phyloP scores from a whole-genome alignment of 2,329 filamentous ascomycete genomes.

The Ophiosphaerella narmari region DNA sequence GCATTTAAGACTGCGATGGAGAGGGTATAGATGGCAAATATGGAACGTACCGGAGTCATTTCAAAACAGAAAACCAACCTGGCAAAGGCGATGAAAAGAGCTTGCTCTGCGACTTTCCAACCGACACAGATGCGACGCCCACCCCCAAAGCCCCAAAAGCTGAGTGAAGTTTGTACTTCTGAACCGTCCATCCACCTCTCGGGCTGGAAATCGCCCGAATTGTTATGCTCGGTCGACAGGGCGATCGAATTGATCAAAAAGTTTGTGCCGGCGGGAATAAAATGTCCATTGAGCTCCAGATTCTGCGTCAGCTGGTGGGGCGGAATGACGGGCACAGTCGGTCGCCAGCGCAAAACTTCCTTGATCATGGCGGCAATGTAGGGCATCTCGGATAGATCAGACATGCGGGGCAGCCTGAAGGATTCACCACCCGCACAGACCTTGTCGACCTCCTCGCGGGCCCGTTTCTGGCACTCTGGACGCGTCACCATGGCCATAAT shows the following conservation, averaged over 20 bases:
- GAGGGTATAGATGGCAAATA: neutral
- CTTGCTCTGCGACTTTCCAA: slow-evolving; percentile 35
- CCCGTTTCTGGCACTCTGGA: slow-evolving; percentile 27
- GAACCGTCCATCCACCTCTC: slow-evolving; percentile 47
- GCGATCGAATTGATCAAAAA: slow-evolving; percentile 42
- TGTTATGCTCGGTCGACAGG: slow-evolving; percentile 36
- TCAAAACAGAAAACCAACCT: slow-evolving; percentile 38
- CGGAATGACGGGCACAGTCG: slow-evolving; percentile 31
- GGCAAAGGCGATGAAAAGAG: slow-evolving; percentile 38
- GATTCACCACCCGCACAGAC: slow-evolving; percentile 14
- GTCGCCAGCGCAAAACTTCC: slow-evolving; percentile 37
- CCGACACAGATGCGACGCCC: slow-evolving; percentile 45
- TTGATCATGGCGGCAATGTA: slow-evolving; percentile 35
- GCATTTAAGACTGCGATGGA: neutral
- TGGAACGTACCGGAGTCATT: slow-evolving; percentile 14
- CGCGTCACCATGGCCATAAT: slow-evolving; percentile 32
- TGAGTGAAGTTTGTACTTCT: slow-evolving; percentile 34
- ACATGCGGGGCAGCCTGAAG: slow-evolving; percentile 22
- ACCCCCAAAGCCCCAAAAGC: slow-evolving; percentile 44
- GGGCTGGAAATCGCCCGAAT: slow-evolving; percentile 38
- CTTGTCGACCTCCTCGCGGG: slow-evolving; percentile 21
- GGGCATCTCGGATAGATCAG: slow-evolving; percentile 28
- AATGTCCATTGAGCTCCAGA: slow-evolving; percentile 35
- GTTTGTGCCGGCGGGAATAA: slow-evolving; percentile 33
- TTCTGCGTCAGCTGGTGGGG: slow-evolving; percentile 28